Evolutionary conservation across 1,139 yeast species (phyloP), one percentile per base, ranked within the genome.

Genomic region (Scheffersomyces illinoinensis): DNA sequence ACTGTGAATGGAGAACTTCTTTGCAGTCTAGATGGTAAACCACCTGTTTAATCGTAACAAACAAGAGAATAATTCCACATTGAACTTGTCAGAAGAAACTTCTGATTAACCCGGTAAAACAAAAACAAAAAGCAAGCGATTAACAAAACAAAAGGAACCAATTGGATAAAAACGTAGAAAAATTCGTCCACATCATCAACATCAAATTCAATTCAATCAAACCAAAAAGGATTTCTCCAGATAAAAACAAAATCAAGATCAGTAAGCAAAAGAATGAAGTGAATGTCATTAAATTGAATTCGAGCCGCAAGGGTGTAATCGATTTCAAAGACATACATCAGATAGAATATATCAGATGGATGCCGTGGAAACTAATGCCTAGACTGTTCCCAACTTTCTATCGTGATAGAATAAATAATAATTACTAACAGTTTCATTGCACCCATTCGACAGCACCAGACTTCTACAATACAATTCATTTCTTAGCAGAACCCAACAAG

Each of bases 401-500:
- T 17, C 43, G 43, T 33, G 43, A 33, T 6, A 43, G 51, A 53
- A 56, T 48, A 57, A 52, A 43, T 39, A 55, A 57, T 48, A 39
- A 53, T 19, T 48, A 53, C 50, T 46, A 55, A 53, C 39, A 51
- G 39, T 33, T 14, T 46, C 26, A 48, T 55, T 53, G 39, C 53
- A 33, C 43, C 33, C 54, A 55, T 26, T 21, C 46, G 19, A 48
- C 23, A 52, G 52, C 17, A 39, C 43, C 43, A 26, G 46, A 48
- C 24, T 24, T 47, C 19, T 53, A 50, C 20, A 50, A 57, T 39
- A 54, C 43, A 10, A 12, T 33, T 33, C 58, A 62, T 57, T 59
- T 59, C 62, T 76, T 76, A 54, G 76, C 69, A 12, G 81, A 76
- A 47, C 81, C 76, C 61, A 80, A 68, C 62, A 79, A 73, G 43